phyloP scores from a whole-genome alignment of 2,329 filamentous ascomycete species.

The Fusarium continuum region DNA sequence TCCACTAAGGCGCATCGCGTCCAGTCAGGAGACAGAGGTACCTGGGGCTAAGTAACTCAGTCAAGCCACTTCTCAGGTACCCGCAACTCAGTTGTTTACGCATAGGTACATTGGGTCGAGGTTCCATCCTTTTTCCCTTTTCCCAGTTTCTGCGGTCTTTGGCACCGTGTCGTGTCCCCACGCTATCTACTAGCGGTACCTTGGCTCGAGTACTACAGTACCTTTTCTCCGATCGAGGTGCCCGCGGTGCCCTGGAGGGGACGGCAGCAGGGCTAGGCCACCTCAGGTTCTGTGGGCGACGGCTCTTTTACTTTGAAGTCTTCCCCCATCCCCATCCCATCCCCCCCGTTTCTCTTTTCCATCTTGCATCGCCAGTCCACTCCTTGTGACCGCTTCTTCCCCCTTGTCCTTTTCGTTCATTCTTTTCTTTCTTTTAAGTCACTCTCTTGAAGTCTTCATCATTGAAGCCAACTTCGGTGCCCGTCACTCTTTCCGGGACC shows the following conservation, averaged over 20 bases:
- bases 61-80: slow-evolving; percentile 32
- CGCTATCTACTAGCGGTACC: slow-evolving; percentile 28
- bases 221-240: slow-evolving; percentile 31
- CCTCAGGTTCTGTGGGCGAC: slow-evolving; percentile 17
- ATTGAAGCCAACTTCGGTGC: slow-evolving; percentile 51
- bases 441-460: slow-evolving; percentile 55
- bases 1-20: slow-evolving; percentile 20
- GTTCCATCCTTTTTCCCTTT: slow-evolving; percentile 34
- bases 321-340: slow-evolving; percentile 50
- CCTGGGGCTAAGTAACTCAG: slow-evolving; percentile 32
- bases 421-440: slow-evolving; percentile 61
- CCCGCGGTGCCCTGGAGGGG: slow-evolving; percentile 7
- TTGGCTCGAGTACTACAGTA: slow-evolving; percentile 12
- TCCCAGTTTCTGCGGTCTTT: slow-evolving; percentile 27
- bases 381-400: slow-evolving; percentile 54
- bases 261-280: slow-evolving; percentile 19
- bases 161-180: slow-evolving; percentile 24
- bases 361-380: slow-evolving; percentile 47
- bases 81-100: slow-evolving; percentile 27
- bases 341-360: slow-evolving; percentile 50
- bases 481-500: slow-evolving; percentile 63
- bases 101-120: slow-evolving; percentile 26
- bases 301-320: slow-evolving; percentile 45
- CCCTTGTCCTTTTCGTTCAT: slow-evolving; percentile 51
- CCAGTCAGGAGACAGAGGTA: slow-evolving; percentile 33